Conservation (phyloP, 768 basidiomycete genomes). For the Crucibulum laeve region DNA sequence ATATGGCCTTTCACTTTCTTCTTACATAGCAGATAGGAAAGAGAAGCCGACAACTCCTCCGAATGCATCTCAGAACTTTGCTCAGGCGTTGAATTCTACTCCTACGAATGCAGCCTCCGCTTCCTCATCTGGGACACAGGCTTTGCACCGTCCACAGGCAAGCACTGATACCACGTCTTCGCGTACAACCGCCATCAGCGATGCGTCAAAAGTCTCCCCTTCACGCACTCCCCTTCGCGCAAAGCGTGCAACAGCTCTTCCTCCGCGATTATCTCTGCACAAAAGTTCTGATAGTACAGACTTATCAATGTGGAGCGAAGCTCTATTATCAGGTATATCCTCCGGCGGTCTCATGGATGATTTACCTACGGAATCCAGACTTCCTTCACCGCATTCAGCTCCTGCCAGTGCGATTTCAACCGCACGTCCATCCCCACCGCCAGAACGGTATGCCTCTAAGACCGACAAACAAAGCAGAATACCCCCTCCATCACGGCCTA, state of each 20-base stretch:
- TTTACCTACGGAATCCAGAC: neutral
- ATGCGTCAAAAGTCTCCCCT: neutral
- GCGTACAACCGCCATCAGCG: neutral
- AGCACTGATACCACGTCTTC: neutral
- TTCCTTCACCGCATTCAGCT: neutral
- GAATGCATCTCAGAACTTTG: neutral
- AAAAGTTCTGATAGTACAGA: constrained; percentile 36
- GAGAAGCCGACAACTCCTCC: neutral
- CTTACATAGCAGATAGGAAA: neutral
- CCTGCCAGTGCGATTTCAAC: neutral
- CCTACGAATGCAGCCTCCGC: neutral
- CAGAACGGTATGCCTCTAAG: neutral
- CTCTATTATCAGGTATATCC: constrained; percentile 51
- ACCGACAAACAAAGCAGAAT: neutral
- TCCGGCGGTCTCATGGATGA: neutral
- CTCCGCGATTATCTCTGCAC: constrained; percentile 56
- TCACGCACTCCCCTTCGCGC: constrained; percentile 6
- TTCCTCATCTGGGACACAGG: too few relatives aligned
- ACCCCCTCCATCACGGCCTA: neutral
- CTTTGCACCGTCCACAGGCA: neutral
- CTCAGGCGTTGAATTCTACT: neutral
- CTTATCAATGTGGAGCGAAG: constrained; percentile 50
- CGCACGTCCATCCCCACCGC: neutral
- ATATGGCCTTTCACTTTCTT: constrained; percentile 19
- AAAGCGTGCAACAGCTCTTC: constrained; percentile 26